A percentile compares a stretch with the other conserved stretches of the same genome.
Conservation (phyloP, 352 stramenopile genomes). For the Aphanomyces invadans region DNA sequence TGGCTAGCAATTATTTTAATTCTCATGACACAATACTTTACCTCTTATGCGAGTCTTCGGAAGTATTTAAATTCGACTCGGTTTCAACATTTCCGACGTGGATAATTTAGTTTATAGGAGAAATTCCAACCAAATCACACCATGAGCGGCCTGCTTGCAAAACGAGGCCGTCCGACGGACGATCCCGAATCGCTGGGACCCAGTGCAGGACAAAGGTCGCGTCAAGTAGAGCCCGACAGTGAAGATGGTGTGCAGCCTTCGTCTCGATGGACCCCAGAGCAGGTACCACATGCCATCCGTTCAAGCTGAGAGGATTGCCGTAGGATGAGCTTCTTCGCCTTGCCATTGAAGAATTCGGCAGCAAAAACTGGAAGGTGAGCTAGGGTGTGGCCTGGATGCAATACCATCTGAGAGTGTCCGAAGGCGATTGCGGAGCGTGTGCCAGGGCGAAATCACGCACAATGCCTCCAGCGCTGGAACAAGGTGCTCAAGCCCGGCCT, state of each 20-base stretch:
- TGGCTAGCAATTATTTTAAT: neutral
- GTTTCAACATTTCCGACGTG: too few relatives aligned
- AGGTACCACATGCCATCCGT: constrained; percentile 24
- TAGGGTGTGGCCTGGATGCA: neutral
- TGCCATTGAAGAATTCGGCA: constrained; percentile 66
- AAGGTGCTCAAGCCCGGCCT: constrained; percentile 83
- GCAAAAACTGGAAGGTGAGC: constrained; percentile 81
- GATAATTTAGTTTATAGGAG: too few relatives aligned
- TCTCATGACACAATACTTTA: neutral
- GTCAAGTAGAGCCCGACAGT: constrained; percentile 28
- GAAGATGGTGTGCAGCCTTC: constrained; percentile 46
- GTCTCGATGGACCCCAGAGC: constrained; percentile 55
- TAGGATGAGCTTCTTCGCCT: constrained; percentile 66
- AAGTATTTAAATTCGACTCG: too few relatives aligned
- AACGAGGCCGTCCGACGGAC: constrained; percentile 1
- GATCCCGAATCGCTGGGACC: neutral
- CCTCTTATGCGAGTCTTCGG: neutral
- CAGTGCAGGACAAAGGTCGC: neutral
- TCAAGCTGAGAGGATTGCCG: neutral
- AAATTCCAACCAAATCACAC: too few relatives aligned
- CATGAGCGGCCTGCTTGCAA: neutral
- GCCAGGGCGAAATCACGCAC: constrained; percentile 41
- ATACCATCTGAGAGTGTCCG: neutral
- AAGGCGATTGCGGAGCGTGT: constrained; percentile 36
- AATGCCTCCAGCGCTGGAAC: constrained; percentile 59